These are phyloP conservation scores for Kondoa subrosea DNA, from an alignment of 768 basidiomycete genomes.

Conservation along the genomic window DNA sequence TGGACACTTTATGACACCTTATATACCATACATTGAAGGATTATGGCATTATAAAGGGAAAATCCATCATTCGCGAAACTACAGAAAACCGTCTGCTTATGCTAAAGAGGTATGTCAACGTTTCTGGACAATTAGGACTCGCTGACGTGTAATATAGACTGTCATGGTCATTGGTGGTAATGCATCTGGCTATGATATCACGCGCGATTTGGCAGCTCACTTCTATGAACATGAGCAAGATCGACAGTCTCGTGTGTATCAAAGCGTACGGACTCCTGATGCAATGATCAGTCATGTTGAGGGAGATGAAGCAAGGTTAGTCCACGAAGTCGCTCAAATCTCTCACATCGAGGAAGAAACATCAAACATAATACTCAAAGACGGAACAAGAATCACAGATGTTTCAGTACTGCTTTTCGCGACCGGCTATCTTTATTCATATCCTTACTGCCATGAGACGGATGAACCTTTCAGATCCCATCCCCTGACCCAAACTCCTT, in stretches of 20 bases:
- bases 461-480: constrained; percentile 28
- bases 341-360: neutral
- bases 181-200: constrained; percentile 35
- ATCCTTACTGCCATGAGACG: constrained; percentile 29
- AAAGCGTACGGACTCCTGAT: constrained; percentile 17
- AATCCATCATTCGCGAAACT: constrained; percentile 32
- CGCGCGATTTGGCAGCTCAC: constrained; percentile 25
- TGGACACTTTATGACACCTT: constrained; percentile 32
- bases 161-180: constrained; percentile 34
- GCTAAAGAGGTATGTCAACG: constrained; percentile 23
- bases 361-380: constrained; percentile 27
- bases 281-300: constrained; percentile 3
- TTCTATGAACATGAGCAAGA: constrained; percentile 1
- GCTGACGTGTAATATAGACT: constrained; percentile 12
- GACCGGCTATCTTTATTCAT: constrained; percentile 33
- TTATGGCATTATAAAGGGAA: constrained; percentile 29
- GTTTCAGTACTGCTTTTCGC: constrained; percentile 34
- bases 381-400: constrained; percentile 22
- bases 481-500: constrained; percentile 19
- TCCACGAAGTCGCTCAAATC: neutral
- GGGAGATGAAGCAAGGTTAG: neutral
- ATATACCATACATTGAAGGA: constrained; percentile 29
- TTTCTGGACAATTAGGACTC: no score
- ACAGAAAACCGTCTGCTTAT: constrained; percentile 27
- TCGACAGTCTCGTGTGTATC: constrained; percentile 16